Evolutionary conservation across 768 basidiomycete species (phyloP), one percentile per base, ranked within the genome.

Genomic region (Lactarius indigo): DNA sequence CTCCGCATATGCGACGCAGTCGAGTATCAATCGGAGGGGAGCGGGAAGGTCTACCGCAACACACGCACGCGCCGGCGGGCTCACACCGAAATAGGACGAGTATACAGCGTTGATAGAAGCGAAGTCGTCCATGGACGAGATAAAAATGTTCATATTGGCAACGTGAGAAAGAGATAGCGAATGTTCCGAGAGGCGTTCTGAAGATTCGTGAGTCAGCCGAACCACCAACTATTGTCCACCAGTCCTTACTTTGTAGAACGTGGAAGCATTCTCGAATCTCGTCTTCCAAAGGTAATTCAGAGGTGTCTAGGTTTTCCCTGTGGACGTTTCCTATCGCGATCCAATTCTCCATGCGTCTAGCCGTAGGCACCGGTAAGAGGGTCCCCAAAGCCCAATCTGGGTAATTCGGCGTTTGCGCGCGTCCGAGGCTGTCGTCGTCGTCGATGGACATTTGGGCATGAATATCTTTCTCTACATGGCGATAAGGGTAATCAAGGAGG

Each of bases 11-110:
- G 93, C 93, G n/a, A 91, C 77, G 69, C 89, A 92, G 67, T 98
- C 96, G 28, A 99, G 75, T 62, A 82, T 79, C 33, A 96, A 79
- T 3, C 85, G 83, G 41, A 80, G 75, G 3, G 81, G 82, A 1
- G 74, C 35, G 5, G 88, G 86, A 23, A 95, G 84, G 64, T 87
- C 84, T 1, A 92, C 87, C 12, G 89, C 89, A 5, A 98, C 91
- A 75, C 96, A 98, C n/a, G 95, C 96, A 8, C 97, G 87, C 1
- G 94, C 87, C 8, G 97, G 97, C 0, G 97, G 97, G 55, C 93
- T 95, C 20, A 84, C 83, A 2, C 95, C 95, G 75, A 98, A 98
- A 76, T 86, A 94, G 20, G 84, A 82, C 2, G 83, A 78, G 75
- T 98, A 98, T 9, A 89, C 81, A 1, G 81, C 78, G 79, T 99